Evolutionary conservation across 768 basidiomycete genomes (phyloP).

Genomic region (Suillus weaverae): DNA sequence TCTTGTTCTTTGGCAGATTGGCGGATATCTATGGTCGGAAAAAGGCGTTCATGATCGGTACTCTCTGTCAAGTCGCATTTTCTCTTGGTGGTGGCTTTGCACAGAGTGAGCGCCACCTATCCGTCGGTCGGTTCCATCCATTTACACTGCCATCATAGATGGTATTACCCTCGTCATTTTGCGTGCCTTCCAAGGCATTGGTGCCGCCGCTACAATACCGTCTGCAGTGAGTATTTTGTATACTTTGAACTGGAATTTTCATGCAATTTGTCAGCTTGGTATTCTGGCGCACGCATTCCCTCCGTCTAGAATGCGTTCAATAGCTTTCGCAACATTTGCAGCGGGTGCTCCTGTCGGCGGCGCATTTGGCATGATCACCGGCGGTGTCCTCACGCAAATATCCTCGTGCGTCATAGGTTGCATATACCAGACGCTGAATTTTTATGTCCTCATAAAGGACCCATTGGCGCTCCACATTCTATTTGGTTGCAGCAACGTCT

Average conservation of each 20-base stretch:
- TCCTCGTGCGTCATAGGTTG: constrained; percentile 29
- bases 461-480: constrained; percentile 73
- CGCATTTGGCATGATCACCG: constrained; percentile 65
- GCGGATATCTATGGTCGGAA: constrained; percentile 82
- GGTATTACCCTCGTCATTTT: constrained; percentile 64
- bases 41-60: constrained; percentile 62
- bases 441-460: constrained; percentile 15
- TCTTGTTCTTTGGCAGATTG: constrained; percentile 74
- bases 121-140: background rate
- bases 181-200: constrained; percentile 79
- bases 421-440: background rate
- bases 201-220: constrained; percentile 73
- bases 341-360: constrained; percentile 85
- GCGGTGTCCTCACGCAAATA: constrained; percentile 69
- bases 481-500: constrained; percentile 57
- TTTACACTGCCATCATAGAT: constrained; percentile 35
- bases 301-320: constrained; percentile 60
- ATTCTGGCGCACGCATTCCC: constrained; percentile 83
- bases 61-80: constrained; percentile 51
- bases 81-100: constrained; percentile 67
- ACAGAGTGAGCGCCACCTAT: constrained; percentile 35
- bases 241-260: constrained; percentile 4
- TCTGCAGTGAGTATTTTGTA: constrained; percentile 49
- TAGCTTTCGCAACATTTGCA: constrained; percentile 81
- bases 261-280: constrained; percentile 51